Conservation (phyloP, 139 green algal genomes). For the Chlamydomonas sp. region DNA sequence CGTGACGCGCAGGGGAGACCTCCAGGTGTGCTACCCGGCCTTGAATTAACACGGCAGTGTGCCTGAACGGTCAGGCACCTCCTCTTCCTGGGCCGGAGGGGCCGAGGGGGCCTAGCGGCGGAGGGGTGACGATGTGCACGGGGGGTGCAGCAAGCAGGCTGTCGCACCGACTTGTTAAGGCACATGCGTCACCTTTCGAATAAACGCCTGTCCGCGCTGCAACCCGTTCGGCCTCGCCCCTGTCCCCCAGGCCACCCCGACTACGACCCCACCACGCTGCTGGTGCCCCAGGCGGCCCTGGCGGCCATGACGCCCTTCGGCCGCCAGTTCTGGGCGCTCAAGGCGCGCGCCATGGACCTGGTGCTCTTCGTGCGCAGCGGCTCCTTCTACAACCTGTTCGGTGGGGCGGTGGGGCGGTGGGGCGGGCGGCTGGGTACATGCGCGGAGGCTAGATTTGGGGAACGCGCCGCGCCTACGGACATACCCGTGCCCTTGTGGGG, state of each 20-base stretch:
- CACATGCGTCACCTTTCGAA: neutral
- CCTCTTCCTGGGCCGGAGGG: neutral
- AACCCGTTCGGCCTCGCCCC: neutral
- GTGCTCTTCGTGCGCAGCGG: conserved; percentile 73
- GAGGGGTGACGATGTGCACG: neutral
- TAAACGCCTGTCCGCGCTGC: neutral
- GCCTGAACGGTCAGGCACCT: neutral
- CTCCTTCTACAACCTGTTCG: conserved; percentile 76
- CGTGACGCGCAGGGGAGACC: conserved; percentile 46
- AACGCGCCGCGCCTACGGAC: too few species aligned
- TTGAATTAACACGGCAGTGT: neutral
- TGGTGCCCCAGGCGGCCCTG: conserved; percentile 52
- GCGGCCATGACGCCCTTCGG: conserved; percentile 53
- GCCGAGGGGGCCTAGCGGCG: neutral
- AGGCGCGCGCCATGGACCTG: conserved; percentile 64
- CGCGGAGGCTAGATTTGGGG: too few species aligned
- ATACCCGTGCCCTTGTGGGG: too few species aligned
- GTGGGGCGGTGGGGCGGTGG: too few species aligned
- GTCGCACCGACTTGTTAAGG: neutral
- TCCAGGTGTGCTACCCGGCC: conserved; percentile 15
- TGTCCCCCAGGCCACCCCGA: conserved; percentile 41
- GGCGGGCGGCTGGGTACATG: too few species aligned
- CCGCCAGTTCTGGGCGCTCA: conserved; percentile 61
- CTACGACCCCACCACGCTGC: conserved; percentile 70
- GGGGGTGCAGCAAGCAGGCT: neutral